Evolutionary conservation across 129 eudicot species (phyloP).

Genomic region (Centrapalus pauciflorus): DNA sequence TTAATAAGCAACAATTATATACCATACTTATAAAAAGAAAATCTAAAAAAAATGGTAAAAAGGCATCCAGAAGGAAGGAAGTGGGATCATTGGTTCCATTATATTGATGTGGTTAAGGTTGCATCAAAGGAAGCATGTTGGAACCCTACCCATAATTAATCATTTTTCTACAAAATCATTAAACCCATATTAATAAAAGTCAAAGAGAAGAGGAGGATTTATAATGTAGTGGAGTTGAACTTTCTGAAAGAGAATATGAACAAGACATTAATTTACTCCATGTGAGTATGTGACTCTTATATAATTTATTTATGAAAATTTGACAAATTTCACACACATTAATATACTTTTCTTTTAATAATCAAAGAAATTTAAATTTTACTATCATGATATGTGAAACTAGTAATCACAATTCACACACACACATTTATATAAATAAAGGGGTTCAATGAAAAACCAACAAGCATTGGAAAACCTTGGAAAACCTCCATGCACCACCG

Average conservation of each 20-base stretch:
- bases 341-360: too few relatives aligned
- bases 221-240: conserved; percentile 10
- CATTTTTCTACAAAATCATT: background rate
- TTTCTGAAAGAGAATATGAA: background rate
- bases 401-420: too few relatives aligned
- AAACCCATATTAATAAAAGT: background rate
- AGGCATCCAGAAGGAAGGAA: background rate
- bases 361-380: too few relatives aligned
- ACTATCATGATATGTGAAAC: too few relatives aligned
- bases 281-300: too few relatives aligned
- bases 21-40: background rate
- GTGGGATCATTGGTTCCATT: conserved; percentile 8
- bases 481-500: too few relatives aligned
- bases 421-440: too few relatives aligned
- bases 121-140: conserved; percentile 32
- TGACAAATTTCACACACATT: background rate
- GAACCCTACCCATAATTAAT: background rate
- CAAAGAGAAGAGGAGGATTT: background rate
- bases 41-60: background rate
- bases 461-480: too few relatives aligned
- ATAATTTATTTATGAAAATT: too few relatives aligned
- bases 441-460: too few relatives aligned
- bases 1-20: too few relatives aligned
- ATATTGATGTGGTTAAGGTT: conserved; percentile 14
- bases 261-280: conserved; percentile 18